Evolutionary conservation across 495 filamentous ascomycete species (phyloP).

Genomic region (Aspergillus sclerotioniger): DNA sequence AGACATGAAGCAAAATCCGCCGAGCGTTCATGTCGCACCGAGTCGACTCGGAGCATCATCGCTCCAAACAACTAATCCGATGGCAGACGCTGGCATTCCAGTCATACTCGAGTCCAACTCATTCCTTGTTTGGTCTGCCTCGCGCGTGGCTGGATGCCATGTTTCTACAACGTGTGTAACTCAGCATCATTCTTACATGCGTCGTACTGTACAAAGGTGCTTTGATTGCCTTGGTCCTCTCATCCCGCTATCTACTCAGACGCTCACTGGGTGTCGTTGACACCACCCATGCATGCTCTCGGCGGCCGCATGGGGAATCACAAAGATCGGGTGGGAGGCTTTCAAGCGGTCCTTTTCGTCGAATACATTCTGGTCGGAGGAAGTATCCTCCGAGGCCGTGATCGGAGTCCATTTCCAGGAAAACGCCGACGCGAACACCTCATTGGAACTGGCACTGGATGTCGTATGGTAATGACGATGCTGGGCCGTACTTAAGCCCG

Average conservation of each 20-base stretch:
- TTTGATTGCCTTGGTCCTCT: too few relatives aligned
- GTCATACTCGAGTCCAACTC: too few relatives aligned
- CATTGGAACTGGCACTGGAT: conserved; percentile 31
- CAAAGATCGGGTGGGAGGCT: conserved; percentile 78
- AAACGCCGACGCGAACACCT: conserved; percentile 54
- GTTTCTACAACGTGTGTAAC: background rate
- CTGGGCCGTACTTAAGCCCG: conserved; percentile 80
- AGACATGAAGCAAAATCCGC: too few relatives aligned
- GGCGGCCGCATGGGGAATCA: conserved; percentile 70
- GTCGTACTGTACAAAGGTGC: conserved; percentile 7
- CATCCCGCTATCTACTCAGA: background rate
- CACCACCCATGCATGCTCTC: conserved; percentile 65
- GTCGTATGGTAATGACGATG: conserved; percentile 65
- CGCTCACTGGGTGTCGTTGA: conserved; percentile 34
- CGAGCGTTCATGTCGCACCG: background rate
- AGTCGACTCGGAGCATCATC: background rate
- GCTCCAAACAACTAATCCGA: background rate
- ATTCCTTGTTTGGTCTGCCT: background rate
- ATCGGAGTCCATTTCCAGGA: conserved; percentile 59
- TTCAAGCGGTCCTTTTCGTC: conserved; percentile 48
- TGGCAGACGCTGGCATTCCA: background rate
- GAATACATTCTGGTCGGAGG: conserved; percentile 35
- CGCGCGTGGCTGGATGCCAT: background rate
- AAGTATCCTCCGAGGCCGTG: conserved; percentile 47
- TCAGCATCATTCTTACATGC: background rate